Conservation (phyloP, 441 rosid genomes). For the Rhodomyrtus psidioides region DNA sequence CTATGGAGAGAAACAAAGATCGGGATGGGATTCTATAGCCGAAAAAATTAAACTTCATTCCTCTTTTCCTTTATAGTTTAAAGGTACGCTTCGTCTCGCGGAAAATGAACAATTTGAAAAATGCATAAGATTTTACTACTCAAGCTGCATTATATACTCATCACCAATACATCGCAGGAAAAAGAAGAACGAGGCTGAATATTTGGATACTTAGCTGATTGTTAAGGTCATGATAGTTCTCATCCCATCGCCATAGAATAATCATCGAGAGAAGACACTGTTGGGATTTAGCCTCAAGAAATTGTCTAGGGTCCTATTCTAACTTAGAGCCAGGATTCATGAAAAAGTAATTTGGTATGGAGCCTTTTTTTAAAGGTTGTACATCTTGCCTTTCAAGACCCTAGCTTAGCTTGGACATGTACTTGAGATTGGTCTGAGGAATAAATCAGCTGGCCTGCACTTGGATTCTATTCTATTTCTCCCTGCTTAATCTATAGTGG, state of each 20-base stretch:
- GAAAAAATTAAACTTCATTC: neutral
- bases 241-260: neutral
- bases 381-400: neutral
- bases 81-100: rapidly evolving
- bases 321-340: neutral
- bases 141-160: too few species aligned
- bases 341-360: neutral
- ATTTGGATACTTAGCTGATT: neutral
- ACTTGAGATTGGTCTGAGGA: neutral
- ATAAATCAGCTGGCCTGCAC: neutral
- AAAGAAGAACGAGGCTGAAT: neutral
- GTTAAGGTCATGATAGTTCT: neutral
- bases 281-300: neutral
- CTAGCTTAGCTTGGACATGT: neutral
- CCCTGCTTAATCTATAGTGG: neutral
- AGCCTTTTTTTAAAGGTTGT: neutral
- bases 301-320: neutral
- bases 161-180: neutral
- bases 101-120: too few species aligned
- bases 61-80: neutral
- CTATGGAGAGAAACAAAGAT: neutral
- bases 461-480: neutral
- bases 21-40: neutral
- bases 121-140: too few species aligned
- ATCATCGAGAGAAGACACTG: neutral